Evolutionary conservation across 2,329 filamentous ascomycete genomes (phyloP), one percentile per base, ranked within the genome.

Genomic region (Colletotrichum lupini): DNA sequence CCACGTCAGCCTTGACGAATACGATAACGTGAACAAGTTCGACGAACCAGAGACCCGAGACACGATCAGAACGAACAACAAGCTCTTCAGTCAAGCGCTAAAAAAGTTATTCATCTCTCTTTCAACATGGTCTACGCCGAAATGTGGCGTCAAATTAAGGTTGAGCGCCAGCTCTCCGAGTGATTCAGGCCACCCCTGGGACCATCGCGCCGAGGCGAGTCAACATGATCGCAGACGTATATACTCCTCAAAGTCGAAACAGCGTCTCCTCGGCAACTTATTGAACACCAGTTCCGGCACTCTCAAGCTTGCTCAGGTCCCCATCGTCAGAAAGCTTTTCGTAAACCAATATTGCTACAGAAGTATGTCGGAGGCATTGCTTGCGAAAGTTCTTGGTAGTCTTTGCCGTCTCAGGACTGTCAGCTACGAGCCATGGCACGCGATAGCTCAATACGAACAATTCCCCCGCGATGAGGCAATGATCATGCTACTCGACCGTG

Each of bases 261-360:
- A 7, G 16, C 66, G 46, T 68, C 66, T 68, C 62, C 46, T 56
- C 12, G 57, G 66, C 4, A 68, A 62, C 46, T 42, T 62, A 6
- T 3, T 68, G 2, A 22, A 42, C 57, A 6, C 6, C 12, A 56
- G 57, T 24, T 62, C 57, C 30, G 46, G 57, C 16, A 4, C 30
- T 42, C 30, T 68, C 24, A 55, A 32, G 16, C 64, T 68, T 62
- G 28, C 37, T 8, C 46, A 24, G 46, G 66, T 68, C 46, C 6
- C 66, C 2, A 22, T 62, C 9, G 22, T 68, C 24, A 62, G 19
- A 30, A 24, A 5, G 9, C 30, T 68, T 19, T 62, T 22, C 3
- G 66, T 62, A 12, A 68, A 55, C 30, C 42, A 24, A 55, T 14
- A 53, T 55, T 4, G 24, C 46, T 68, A 55, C 16, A 68, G 57